phyloP scores from a whole-genome alignment of 179 eudicot genomes.

The Pouteria campechiana region DNA sequence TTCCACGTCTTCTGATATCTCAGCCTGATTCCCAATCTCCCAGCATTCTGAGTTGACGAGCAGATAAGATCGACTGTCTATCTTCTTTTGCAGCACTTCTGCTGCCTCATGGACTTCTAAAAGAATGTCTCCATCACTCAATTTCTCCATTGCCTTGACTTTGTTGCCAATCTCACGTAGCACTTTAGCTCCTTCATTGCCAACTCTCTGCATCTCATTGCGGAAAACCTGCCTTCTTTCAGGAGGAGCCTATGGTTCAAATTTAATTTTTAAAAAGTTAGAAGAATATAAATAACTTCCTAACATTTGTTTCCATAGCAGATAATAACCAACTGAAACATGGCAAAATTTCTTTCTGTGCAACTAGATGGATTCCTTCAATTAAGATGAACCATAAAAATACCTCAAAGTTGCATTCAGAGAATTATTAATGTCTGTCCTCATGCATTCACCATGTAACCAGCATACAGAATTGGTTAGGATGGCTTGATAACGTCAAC shows the following conservation, averaged over 20 bases:
- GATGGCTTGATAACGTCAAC: too few relatives aligned
- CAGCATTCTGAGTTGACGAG: slow-evolving; percentile 67
- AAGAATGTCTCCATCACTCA: slow-evolving; percentile 39
- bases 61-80: slow-evolving; percentile 68
- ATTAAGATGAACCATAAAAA: too few relatives aligned
- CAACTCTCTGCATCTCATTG: slow-evolving; percentile 58
- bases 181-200: slow-evolving; percentile 78
- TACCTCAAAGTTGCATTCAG: too few relatives aligned
- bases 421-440: too few relatives aligned
- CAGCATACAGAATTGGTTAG: too few relatives aligned
- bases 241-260: slow-evolving; percentile 54
- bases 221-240: slow-evolving; percentile 66
- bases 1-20: slow-evolving; percentile 15
- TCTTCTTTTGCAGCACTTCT: slow-evolving; percentile 61
- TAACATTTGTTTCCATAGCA: too few relatives aligned
- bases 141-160: slow-evolving; percentile 69
- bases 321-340: too few relatives aligned
- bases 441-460: too few relatives aligned
- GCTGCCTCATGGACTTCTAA: slow-evolving; percentile 60
- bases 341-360: too few relatives aligned
- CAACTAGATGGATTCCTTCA: too few relatives aligned
- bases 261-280: too few relatives aligned
- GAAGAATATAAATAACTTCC: too few relatives aligned
- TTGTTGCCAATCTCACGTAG: slow-evolving; percentile 67
- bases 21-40: slow-evolving; percentile 36